These are phyloP conservation scores for Leccinum uliginosum DNA, from an alignment of 768 basidiomycete genomes.

Conservation along the genomic window DNA sequence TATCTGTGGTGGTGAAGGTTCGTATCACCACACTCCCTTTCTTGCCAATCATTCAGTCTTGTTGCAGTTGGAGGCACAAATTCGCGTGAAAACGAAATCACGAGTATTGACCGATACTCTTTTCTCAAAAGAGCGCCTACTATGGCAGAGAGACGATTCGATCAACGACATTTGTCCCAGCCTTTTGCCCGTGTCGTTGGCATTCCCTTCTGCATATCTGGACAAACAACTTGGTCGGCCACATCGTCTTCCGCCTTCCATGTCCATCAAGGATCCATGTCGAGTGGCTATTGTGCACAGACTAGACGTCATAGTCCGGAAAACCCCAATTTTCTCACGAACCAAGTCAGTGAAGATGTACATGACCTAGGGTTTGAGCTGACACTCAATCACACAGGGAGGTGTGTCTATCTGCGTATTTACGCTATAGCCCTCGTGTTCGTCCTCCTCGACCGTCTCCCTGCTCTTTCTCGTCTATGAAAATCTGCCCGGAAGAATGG, in stretches of 20 bases:
- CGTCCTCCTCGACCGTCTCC: conserved; percentile 31
- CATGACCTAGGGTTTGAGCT: not conserved
- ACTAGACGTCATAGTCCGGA: conserved; percentile 24
- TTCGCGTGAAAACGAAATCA: conserved; percentile 15
- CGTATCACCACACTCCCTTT: not conserved
- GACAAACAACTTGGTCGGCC: conserved; percentile 18
- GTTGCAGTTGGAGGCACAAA: conserved; percentile 23
- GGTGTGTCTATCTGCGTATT: conserved; percentile 17
- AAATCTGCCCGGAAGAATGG: conserved; percentile 31
- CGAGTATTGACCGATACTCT: conserved; percentile 10
- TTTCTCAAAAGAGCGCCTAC: conserved; percentile 21
- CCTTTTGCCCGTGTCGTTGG: conserved; percentile 26
- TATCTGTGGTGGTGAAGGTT: conserved; percentile 29
- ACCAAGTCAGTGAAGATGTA: conserved; percentile 17
- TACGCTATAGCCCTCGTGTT: conserved; percentile 27
- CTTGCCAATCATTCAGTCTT: not conserved
- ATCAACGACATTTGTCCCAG: conserved; percentile 20
- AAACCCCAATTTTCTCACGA: conserved; percentile 17
- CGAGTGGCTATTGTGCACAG: conserved; percentile 24
- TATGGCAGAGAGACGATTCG: conserved; percentile 21
- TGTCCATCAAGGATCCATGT: conserved; percentile 23
- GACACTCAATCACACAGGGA: conserved; percentile 16
- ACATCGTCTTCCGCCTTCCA: conserved; percentile 29
- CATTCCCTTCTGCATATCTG: conserved; percentile 27
- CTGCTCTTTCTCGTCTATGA: conserved; percentile 21